Percentiles rank a stretch among this genome's conserved stretches.
Evolutionary conservation across 495 filamentous ascomycete genomes (phyloP).

Genomic region (Thozetella sp.): DNA sequence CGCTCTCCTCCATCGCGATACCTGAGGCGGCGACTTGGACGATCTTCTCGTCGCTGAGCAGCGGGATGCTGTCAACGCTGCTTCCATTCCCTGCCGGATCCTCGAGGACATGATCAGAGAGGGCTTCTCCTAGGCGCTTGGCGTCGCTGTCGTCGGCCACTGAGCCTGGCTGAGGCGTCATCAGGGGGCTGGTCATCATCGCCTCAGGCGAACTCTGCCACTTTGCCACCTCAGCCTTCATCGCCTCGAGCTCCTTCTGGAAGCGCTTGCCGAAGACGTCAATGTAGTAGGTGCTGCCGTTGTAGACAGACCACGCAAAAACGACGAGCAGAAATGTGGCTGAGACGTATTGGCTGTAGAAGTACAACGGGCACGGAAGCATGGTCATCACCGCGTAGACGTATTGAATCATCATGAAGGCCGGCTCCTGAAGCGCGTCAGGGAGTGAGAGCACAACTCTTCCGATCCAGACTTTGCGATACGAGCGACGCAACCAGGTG

Average conservation of each 20-base stretch:
- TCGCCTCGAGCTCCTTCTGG: slow-evolving; percentile 90
- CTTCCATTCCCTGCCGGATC: slow-evolving; percentile 12
- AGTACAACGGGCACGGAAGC: slow-evolving; percentile 93
- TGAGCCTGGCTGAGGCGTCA: slow-evolving; percentile 30
- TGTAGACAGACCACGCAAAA: slow-evolving; percentile 91
- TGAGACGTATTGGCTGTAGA: slow-evolving; percentile 84
- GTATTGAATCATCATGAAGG: slow-evolving; percentile 98
- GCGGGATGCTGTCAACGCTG: slow-evolving; percentile 56
- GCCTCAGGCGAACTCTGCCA: slow-evolving; percentile 70
- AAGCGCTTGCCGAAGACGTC: slow-evolving; percentile 96
- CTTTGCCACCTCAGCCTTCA: slow-evolving; percentile 86
- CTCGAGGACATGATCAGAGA: slow-evolving; percentile 10
- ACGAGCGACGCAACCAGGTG: slow-evolving; percentile 93
- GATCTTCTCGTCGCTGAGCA: slow-evolving; percentile 47
- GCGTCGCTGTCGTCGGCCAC: slow-evolving; percentile 16
- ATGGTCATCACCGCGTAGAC: slow-evolving; percentile 87
- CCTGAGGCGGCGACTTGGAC: slow-evolving; percentile 35
- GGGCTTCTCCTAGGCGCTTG: slow-evolving; percentile 17
- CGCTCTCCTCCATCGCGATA: slow-evolving; percentile 38
- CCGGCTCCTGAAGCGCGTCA: slow-evolving; percentile 73
- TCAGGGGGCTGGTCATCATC: slow-evolving; percentile 33
- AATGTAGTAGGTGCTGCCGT: slow-evolving; percentile 96
- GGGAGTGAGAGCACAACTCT: slow-evolving; percentile 81
- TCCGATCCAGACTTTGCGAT: slow-evolving; percentile 85
- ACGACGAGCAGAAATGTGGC: slow-evolving; percentile 74